Conservation (phyloP, 2,329 filamentous ascomycete genomes). For the Fusarium tuaranense region DNA sequence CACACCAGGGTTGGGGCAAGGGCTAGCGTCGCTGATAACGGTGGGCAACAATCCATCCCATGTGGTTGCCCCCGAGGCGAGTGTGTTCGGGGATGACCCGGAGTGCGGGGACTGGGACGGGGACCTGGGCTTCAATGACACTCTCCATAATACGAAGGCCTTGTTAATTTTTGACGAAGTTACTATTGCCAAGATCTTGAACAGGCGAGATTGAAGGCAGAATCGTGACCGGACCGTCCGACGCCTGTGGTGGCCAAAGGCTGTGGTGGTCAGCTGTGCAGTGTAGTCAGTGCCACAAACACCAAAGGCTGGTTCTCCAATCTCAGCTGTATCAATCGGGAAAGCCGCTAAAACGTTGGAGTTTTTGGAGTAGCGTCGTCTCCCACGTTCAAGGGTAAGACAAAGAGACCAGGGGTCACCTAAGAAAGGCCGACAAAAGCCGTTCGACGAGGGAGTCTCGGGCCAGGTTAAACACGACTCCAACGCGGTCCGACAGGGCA, state of each 20-base stretch:
- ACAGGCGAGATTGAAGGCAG: neutral
- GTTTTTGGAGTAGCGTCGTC: constrained; percentile 1
- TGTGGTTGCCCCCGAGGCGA: neutral
- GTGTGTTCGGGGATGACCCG: constrained; percentile 3
- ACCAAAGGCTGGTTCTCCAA: neutral
- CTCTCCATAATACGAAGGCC: neutral
- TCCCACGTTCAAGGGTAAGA: neutral
- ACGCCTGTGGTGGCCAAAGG: neutral
- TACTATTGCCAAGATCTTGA: constrained; percentile 2
- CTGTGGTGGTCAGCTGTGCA: neutral
- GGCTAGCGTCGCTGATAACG: constrained; percentile 27
- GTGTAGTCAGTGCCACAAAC: too few species aligned
- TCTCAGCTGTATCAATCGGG: neutral
- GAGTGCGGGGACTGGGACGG: constrained; percentile 6
- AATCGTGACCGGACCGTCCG: neutral
- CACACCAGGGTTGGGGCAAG: constrained; percentile 5
- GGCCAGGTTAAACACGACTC: neutral
- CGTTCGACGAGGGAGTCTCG: neutral
- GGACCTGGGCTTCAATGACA: neutral
- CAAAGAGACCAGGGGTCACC: neutral
- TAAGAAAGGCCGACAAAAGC: constrained; percentile 12
- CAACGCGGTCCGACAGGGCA: neutral
- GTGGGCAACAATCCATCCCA: neutral
- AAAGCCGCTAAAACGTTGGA: constrained; percentile 3
- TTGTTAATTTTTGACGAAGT: neutral